Conservation (phyloP, 169 alveolate species). For the Toxoplasma gondii region DNA sequence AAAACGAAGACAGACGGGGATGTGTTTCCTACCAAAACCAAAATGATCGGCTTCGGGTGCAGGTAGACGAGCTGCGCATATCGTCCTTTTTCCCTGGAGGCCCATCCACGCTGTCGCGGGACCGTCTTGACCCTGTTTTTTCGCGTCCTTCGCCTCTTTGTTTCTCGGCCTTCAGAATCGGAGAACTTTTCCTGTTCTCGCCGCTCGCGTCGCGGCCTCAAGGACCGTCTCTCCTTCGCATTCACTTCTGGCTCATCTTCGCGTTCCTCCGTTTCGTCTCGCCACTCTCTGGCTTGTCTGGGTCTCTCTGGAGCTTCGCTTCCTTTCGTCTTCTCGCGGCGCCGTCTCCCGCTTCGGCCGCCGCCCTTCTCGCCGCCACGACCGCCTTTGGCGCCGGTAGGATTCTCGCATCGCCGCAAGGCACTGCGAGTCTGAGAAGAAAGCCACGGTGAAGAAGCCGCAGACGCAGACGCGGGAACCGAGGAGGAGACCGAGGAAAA, state of each 20-base stretch:
- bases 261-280: background rate
- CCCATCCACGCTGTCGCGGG: constrained; percentile 59
- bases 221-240: background rate
- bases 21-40: constrained; percentile 22
- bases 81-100: constrained; percentile 49
- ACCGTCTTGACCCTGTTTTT: background rate
- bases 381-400: background rate
- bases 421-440: background rate
- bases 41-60: constrained; percentile 63
- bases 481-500: background rate
- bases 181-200: background rate
- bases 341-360: background rate
- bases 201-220: background rate
- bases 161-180: background rate
- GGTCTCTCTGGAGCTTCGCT: background rate
- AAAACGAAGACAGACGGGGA: too few relatives aligned
- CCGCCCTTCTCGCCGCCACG: constrained; percentile 28
- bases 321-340: background rate
- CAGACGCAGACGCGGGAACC: background rate
- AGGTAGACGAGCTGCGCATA: constrained; percentile 61
- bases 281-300: background rate
- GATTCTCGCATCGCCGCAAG: background rate
- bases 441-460: background rate
- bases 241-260: background rate
- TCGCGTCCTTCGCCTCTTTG: background rate